Conservation (phyloP, 495 filamentous ascomycete genomes). For the Lepidopterella palustris region DNA sequence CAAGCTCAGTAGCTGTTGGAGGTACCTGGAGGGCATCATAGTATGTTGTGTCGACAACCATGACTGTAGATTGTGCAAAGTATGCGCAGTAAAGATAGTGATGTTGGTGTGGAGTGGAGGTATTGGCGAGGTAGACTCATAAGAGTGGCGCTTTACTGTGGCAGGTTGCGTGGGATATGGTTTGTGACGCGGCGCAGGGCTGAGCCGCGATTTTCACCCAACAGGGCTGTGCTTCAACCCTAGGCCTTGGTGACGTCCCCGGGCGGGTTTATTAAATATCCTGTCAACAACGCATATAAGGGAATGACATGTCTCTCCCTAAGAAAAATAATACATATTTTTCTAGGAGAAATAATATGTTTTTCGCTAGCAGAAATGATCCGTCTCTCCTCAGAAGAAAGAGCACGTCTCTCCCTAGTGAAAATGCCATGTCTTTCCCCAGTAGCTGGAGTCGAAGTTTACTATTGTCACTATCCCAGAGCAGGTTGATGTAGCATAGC, state of each 20-base stretch:
- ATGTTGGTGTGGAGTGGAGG: not conserved
- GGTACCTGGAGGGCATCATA: constrained; percentile 88
- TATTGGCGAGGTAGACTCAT: not conserved
- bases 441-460: too few relatives aligned
- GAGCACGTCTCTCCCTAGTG: too few relatives aligned
- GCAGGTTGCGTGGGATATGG: constrained; percentile 1
- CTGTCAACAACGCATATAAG: too few relatives aligned
- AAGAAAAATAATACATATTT: too few relatives aligned
- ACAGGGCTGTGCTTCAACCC: not conserved
- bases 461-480: not conserved
- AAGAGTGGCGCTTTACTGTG: too few relatives aligned
- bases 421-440: too few relatives aligned
- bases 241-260: not conserved
- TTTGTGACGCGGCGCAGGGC: constrained; percentile 2
- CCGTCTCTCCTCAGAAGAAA: too few relatives aligned
- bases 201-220: not conserved
- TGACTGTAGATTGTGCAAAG: constrained; percentile 13
- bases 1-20: constrained; percentile 83
- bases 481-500: not conserved
- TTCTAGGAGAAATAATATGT: too few relatives aligned
- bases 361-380: too few relatives aligned
- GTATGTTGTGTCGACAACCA: constrained; percentile 42
- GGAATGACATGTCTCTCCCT: too few relatives aligned
- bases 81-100: not conserved
- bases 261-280: too few relatives aligned